phyloP scores from a whole-genome alignment of 2,329 filamentous ascomycete genomes.

The Penicillium crustosum region DNA sequence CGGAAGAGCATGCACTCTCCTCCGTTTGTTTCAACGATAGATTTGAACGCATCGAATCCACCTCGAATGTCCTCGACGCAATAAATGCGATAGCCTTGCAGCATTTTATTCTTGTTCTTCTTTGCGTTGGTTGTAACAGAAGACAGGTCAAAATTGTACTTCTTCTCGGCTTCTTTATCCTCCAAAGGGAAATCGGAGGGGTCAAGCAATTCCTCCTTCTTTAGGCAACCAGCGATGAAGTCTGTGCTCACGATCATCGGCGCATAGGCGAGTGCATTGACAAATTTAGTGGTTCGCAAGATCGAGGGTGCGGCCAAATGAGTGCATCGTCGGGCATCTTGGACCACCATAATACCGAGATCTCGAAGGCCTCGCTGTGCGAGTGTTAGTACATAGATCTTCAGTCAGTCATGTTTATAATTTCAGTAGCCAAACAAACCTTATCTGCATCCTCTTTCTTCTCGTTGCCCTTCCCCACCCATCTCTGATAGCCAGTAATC shows the following conservation, averaged over 20 bases:
- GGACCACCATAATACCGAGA: slow-evolving; percentile 76
- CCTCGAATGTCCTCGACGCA: slow-evolving; percentile 78
- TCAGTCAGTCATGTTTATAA: not conserved
- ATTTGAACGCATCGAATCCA: slow-evolving; percentile 78
- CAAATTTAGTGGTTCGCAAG: slow-evolving; percentile 89
- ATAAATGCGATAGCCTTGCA: slow-evolving; percentile 76
- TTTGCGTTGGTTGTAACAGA: slow-evolving; percentile 70
- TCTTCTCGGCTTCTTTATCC: slow-evolving; percentile 71
- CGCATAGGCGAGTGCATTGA: slow-evolving; percentile 78
- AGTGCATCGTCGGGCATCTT: slow-evolving; percentile 73
- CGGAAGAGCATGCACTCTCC: slow-evolving; percentile 77
- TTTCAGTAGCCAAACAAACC: slow-evolving; percentile 52
- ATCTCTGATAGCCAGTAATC: slow-evolving; percentile 79
- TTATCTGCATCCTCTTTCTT: slow-evolving; percentile 77
- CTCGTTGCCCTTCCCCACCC: slow-evolving; percentile 63
- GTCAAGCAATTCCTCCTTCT: slow-evolving; percentile 64
- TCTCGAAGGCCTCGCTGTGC: slow-evolving; percentile 73
- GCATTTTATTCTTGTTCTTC: slow-evolving; percentile 71
- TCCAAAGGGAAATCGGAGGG: slow-evolving; percentile 66
- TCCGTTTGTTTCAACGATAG: slow-evolving; percentile 85
- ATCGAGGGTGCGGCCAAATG: slow-evolving; percentile 85
- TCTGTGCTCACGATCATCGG: slow-evolving; percentile 73
- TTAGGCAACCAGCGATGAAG: slow-evolving; percentile 76
- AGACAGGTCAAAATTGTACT: slow-evolving; percentile 67
- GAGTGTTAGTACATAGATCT: slow-evolving; percentile 13